Evolutionary conservation across 2,329 filamentous ascomycete species (phyloP).

Genomic region (Drechslera avenae): DNA sequence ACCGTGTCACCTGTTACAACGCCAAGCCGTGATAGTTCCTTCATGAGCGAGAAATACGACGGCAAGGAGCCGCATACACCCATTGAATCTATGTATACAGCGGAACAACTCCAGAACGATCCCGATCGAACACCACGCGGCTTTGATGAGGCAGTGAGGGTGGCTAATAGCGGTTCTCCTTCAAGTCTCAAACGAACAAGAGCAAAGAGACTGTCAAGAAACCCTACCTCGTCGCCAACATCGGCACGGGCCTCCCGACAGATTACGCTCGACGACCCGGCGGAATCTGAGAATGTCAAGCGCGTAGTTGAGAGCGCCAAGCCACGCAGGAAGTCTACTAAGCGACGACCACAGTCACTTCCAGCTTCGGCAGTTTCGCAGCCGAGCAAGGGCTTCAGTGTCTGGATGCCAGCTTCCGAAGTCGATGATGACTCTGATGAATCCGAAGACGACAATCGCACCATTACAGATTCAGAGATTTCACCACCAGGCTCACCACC

Average conservation of each 20-base stretch:
- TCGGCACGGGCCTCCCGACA: slow-evolving; percentile 41
- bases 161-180: slow-evolving; percentile 40
- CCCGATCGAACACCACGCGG: slow-evolving; percentile 42
- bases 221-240: slow-evolving; percentile 34
- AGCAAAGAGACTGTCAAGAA: slow-evolving; percentile 47
- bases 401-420: slow-evolving; percentile 56
- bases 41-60: slow-evolving; percentile 24
- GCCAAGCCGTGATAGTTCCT: slow-evolving; percentile 46
- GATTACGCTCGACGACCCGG: slow-evolving; percentile 43
- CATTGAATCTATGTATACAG: slow-evolving; percentile 20
- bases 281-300: slow-evolving; percentile 20
- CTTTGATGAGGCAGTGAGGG: slow-evolving; percentile 45
- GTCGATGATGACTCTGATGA: slow-evolving; percentile 31
- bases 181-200: slow-evolving; percentile 45
- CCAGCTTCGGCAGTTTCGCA: slow-evolving; percentile 25
- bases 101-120: slow-evolving; percentile 23
- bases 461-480: slow-evolving; percentile 20
- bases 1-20: slow-evolving; percentile 45
- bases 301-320: slow-evolving; percentile 23
- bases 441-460: slow-evolving; percentile 38
- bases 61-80: slow-evolving; percentile 19
- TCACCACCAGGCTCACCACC: slow-evolving; percentile 33
- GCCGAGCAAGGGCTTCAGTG: slow-evolving; percentile 52
- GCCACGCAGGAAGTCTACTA: slow-evolving; percentile 39
- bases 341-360: slow-evolving; percentile 34